Conservation (phyloP, 805 yeast genomes). For the Suhomyces xylopsoci region DNA sequence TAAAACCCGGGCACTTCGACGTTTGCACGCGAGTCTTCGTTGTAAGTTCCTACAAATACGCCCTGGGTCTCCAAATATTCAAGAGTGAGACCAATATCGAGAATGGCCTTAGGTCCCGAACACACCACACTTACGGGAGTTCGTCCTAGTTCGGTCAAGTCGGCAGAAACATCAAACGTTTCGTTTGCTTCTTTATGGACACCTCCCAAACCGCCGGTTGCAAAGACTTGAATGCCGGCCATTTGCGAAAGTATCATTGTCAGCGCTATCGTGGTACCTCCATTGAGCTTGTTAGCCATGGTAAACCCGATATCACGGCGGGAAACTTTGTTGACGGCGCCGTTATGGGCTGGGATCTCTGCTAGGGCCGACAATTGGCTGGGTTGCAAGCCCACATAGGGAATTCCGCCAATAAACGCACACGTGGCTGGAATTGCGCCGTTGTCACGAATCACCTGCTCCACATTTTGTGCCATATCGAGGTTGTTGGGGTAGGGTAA, state of each 20-base stretch:
- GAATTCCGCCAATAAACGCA: conserved; percentile 70
- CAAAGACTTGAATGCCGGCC: conserved; percentile 82
- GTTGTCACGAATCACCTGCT: conserved; percentile 50
- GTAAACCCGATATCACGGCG: conserved; percentile 75
- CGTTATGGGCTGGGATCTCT: conserved; percentile 16
- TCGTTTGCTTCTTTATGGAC: conserved; percentile 76
- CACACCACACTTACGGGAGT: conserved; percentile 91
- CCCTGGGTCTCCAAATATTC: conserved; percentile 91
- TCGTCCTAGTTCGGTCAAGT: conserved; percentile 75
- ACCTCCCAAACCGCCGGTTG: conserved; percentile 93
- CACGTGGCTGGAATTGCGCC: conserved; percentile 86
- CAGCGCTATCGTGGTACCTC: conserved; percentile 89
- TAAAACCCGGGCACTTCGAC: conserved; percentile 75
- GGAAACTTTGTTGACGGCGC: conserved; percentile 58
- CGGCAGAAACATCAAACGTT: conserved; percentile 83
- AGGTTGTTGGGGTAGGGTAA: conserved; percentile 77
- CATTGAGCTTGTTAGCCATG: conserved; percentile 59
- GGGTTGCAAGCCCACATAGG: conserved; percentile 60
- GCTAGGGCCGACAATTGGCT: conserved; percentile 53
- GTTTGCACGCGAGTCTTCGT: conserved; percentile 43
- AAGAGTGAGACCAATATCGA: conserved; percentile 77
- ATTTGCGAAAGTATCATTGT: conserved; percentile 77
- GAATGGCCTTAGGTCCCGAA: conserved; percentile 84
- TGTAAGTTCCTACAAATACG: conserved; percentile 72
- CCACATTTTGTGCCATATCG: conserved; percentile 69